A percentile compares a stretch with the other conserved stretches of the same genome.
These are phyloP conservation scores for Epichloe baconii DNA, from an alignment of 2,329 filamentous ascomycete genomes.

Conservation along the genomic window DNA sequence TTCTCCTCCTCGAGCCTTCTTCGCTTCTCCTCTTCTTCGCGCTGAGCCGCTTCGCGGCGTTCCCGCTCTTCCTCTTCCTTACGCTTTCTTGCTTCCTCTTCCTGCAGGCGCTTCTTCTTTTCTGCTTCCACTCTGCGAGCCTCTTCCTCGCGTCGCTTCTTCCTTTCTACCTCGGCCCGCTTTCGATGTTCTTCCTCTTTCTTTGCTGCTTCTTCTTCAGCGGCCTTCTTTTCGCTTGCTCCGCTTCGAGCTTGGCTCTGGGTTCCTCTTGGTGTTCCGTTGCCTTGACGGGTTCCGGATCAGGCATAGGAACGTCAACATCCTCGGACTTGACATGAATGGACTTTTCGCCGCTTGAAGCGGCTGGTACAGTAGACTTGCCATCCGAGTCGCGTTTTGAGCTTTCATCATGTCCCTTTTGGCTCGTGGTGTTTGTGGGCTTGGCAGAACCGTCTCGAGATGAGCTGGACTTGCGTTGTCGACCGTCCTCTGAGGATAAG, in stretches of 20 bases:
- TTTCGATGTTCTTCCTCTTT: slow-evolving; percentile 17
- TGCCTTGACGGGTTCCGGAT: slow-evolving; percentile 24
- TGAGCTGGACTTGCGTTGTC: slow-evolving; percentile 27
- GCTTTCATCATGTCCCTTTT: slow-evolving; percentile 31
- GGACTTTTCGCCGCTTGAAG: slow-evolving; percentile 29
- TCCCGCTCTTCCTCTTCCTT: slow-evolving; percentile 18
- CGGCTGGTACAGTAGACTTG: slow-evolving; percentile 28
- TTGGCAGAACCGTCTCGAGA: slow-evolving; percentile 28
- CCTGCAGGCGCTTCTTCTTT: slow-evolving; percentile 19
- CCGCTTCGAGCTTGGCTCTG: slow-evolving; percentile 14
- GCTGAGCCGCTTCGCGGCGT: slow-evolving; percentile 21
- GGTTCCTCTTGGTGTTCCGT: slow-evolving; percentile 10
- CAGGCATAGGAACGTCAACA: slow-evolving; percentile 41
- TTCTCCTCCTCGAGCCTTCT: slow-evolving; percentile 26
- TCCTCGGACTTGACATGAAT: slow-evolving; percentile 48
- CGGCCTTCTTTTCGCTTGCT: slow-evolving; percentile 17
- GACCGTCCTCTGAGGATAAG: slow-evolving; percentile 32
- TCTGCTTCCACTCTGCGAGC: slow-evolving; percentile 20
- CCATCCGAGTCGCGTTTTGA: slow-evolving; percentile 18
- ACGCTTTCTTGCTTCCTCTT: slow-evolving; percentile 20
- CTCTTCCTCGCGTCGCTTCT: slow-evolving; percentile 21
- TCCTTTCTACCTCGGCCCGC: slow-evolving; percentile 21
- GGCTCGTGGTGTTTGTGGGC: slow-evolving; percentile 17
- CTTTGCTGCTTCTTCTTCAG: slow-evolving; percentile 22
- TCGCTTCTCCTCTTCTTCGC: slow-evolving; percentile 24